Base-by-base conservation (phyloP, 768 basidiomycete species). In the Termitomyces eurrhizus region DNA sequence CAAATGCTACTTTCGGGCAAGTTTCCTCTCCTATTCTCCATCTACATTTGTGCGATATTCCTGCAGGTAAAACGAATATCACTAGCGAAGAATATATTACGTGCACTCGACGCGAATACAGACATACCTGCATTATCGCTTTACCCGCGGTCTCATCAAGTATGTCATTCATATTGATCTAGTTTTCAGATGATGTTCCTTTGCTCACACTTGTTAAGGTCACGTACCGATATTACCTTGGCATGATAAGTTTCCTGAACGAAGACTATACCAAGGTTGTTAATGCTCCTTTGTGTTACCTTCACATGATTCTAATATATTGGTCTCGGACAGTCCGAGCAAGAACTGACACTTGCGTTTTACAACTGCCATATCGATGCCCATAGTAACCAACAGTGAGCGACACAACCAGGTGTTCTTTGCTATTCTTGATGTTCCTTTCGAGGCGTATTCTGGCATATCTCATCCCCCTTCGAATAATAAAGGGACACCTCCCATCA, bases 161-260 rank as follows among this genome's bases (percentile, higher is more conserved):
- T 92, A 70, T 61, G 69, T 62, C 35, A n/a, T 7, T 52, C 21
- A 18, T 50, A 29, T 52, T 21, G 13, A 49, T 37, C 29, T 37
- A 29, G 18, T 42, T 18, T 46, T 44, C 7, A 29, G 26, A 18
- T 6, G 29, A 58, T 32, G 11, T 57, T 55, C 35, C 7, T 37
- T 52, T 32, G 26, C 67, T 70, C 51, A 69, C 46, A 52, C 59
- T 61, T 64, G 61, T 61, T 46, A 76, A 94, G 90, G 93, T 97
- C 54, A 95, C 95, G 26, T 97, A 91, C 75, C 81, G 87, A 62
- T 99, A 96, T 78, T 98, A 98, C 70, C 75, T 97, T 52, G 97
- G 96, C 63, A 92, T 98, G 87, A 80, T 98, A 62, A 89, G 86
- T 69, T 98, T 98, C 75, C 73, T 98, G 62, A 92, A 92, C 67